These are phyloP conservation scores for Umbellularia californica DNA, from an alignment of 164 flowering plant species.

Conservation along the genomic window DNA sequence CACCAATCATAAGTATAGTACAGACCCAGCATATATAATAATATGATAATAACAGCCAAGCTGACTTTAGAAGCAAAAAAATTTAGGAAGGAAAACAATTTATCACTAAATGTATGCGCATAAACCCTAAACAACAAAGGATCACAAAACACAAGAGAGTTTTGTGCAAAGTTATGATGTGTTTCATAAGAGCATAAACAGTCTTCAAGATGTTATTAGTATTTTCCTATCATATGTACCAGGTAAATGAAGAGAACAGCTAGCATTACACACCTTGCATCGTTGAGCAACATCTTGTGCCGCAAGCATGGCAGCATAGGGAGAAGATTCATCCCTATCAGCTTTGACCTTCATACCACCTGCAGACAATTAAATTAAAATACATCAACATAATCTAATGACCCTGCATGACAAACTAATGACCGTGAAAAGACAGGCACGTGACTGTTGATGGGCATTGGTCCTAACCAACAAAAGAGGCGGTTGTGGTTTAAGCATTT, in stretches of 20 bases:
- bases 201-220: neutral
- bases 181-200: neutral
- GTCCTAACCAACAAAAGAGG: too few species aligned
- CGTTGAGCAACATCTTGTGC: slow-evolving; percentile 80
- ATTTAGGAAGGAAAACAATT: neutral
- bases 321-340: slow-evolving; percentile 88
- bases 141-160: neutral
- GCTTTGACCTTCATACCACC: slow-evolving; percentile 97
- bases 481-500: too few species aligned
- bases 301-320: slow-evolving; percentile 94
- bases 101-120: neutral
- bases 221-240: neutral
- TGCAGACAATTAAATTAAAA: slow-evolving; percentile 15
- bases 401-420: neutral
- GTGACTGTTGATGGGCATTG: too few species aligned
- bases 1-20: neutral
- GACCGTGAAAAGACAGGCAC: neutral
- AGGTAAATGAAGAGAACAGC: neutral
- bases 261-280: slow-evolving; percentile 55
- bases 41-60: neutral
- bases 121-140: too few species aligned
- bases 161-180: neutral
- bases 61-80: neutral
- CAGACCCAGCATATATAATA: neutral
- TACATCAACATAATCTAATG: neutral